Evolutionary conservation across 257 asterid species (phyloP), one percentile per base, ranked within the genome.

Genomic region (Verbascum thapsus): DNA sequence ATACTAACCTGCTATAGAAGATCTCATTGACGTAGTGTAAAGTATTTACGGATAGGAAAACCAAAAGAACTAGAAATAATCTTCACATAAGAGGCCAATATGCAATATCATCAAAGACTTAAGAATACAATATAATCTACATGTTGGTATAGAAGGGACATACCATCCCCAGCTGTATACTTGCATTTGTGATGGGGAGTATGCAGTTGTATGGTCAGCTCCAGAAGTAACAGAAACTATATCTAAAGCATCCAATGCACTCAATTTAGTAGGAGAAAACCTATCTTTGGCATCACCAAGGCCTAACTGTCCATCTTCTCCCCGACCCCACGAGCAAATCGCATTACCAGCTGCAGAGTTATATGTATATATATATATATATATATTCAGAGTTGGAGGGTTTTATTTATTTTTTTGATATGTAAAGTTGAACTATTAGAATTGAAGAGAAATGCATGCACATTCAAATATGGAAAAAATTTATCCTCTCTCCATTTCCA

Each of bases 141-240:
- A 26, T 26, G 2, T 26, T 26, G 32, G 3, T 26, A 26, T 2
- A 26, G 32, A 26, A 42, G 5, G 20, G 39, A 60, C 75, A 1
- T 78, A 88, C 98, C 98, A 91, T 83, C 98, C 98, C 98, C 98
- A 91, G 77, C 98, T 91, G 81, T 84, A 88, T 0, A 80, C 96
- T 78, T 81, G 82, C 69, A 77, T 39, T 50, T 59, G 66, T 15
- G 88, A 73, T 71, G 81, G 75, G 1, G 98, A 91, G 73, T 83
- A 88, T 8, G 98, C 97, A 77, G 92, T 83, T 13, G 99, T 74
- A 58, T 94, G 99, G 73, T 94, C 99, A 70, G 99, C 95, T 63
- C 99, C 99, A 75, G 90, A 79, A 61, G 87, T 85, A 59, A 94
- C 84, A 53, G 96, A 85, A 17, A 80, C 81, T 56, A 94, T 83